Percentiles rank a stretch among this genome's conserved stretches.
Conservation (phyloP, 2,329 filamentous ascomycete genomes). For the Neophaeococcomyces aloes region DNA sequence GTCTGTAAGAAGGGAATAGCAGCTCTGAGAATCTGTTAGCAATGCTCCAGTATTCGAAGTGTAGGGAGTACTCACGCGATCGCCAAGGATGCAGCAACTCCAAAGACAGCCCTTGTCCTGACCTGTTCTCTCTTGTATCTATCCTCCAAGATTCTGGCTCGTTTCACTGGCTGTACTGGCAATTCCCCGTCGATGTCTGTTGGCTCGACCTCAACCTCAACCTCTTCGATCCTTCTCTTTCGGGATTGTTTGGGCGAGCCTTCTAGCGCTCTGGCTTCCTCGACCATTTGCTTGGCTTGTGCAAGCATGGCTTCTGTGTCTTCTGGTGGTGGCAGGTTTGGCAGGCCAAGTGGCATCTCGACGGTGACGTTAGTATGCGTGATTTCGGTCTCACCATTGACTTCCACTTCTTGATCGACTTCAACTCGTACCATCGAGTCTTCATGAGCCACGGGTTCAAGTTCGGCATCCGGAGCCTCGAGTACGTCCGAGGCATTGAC, state of each 20-base stretch:
- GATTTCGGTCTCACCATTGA: conserved; percentile 51
- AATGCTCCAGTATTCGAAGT: background rate
- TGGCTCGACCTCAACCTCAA: conserved; percentile 43
- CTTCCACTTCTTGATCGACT: conserved; percentile 54
- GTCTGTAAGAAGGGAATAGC: conserved; percentile 36
- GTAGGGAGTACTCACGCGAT: conserved; percentile 62
- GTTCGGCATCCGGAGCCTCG: conserved; percentile 33
- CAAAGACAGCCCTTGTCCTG: conserved; percentile 72
- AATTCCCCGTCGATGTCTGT: conserved; percentile 27
- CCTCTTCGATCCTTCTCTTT: conserved; percentile 59
- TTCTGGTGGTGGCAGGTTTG: conserved; percentile 61
- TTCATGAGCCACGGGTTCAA: background rate
- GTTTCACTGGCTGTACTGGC: conserved; percentile 53
- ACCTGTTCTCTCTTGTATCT: conserved; percentile 78
- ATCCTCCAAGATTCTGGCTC: conserved; percentile 56
- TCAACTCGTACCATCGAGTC: conserved; percentile 40
- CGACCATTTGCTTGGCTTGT: conserved; percentile 79
- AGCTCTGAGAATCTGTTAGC: conserved; percentile 27
- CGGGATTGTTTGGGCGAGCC: conserved; percentile 31
- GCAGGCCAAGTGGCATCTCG: conserved; percentile 58
- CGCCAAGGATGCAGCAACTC: conserved; percentile 75
- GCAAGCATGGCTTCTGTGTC: conserved; percentile 75
- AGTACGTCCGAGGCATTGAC: conserved; percentile 24
- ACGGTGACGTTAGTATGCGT: conserved; percentile 65
- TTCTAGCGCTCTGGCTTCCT: conserved; percentile 48